A percentile compares a stretch with the other conserved stretches of the same genome.
Conservation (phyloP, 2,329 filamentous ascomycete species). For the Domatiomyces catenatus region DNA sequence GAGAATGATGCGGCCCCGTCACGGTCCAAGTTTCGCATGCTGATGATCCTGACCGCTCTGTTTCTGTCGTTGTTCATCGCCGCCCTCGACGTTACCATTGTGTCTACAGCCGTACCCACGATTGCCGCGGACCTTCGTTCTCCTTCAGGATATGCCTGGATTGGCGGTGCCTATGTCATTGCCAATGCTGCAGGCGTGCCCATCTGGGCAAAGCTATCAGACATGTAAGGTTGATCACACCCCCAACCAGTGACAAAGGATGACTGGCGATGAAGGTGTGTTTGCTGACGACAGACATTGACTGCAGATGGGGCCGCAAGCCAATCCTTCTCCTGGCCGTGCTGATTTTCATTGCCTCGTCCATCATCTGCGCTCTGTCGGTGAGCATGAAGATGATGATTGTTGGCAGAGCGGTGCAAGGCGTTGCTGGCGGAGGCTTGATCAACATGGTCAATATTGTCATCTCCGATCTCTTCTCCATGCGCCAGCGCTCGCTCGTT, state of each 20-base stretch:
- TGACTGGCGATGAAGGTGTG: background rate
- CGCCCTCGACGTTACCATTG: slow-evolving; percentile 21
- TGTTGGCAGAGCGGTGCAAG: slow-evolving; percentile 37
- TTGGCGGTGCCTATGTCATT: slow-evolving; percentile 58
- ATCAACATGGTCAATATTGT: slow-evolving; percentile 37
- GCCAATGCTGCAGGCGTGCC: slow-evolving; percentile 52
- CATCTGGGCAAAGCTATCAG: slow-evolving; percentile 51
- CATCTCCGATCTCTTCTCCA: slow-evolving; percentile 40
- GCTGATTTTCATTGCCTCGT: slow-evolving; percentile 33
- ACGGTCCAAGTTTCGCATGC: slow-evolving; percentile 12
- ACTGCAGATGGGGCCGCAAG: slow-evolving; percentile 37
- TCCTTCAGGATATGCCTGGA: slow-evolving; percentile 59
- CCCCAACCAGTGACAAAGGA: background rate
- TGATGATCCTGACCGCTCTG: slow-evolving; percentile 17
- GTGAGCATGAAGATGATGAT: slow-evolving; percentile 37
- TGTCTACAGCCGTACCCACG: slow-evolving; percentile 22
- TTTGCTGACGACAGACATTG: background rate
- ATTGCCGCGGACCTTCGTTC: slow-evolving; percentile 38
- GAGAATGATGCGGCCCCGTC: background rate
- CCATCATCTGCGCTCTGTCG: slow-evolving; percentile 34
- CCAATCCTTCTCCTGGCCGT: slow-evolving; percentile 35
- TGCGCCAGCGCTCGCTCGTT: slow-evolving; percentile 33
- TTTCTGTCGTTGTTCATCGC: slow-evolving; percentile 18
- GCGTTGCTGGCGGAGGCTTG: slow-evolving; percentile 38
- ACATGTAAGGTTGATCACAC: slow-evolving; percentile 32